phyloP scores from a whole-genome alignment of 306 rosid genomes.

The Amphicarpaea edgeworthii region DNA sequence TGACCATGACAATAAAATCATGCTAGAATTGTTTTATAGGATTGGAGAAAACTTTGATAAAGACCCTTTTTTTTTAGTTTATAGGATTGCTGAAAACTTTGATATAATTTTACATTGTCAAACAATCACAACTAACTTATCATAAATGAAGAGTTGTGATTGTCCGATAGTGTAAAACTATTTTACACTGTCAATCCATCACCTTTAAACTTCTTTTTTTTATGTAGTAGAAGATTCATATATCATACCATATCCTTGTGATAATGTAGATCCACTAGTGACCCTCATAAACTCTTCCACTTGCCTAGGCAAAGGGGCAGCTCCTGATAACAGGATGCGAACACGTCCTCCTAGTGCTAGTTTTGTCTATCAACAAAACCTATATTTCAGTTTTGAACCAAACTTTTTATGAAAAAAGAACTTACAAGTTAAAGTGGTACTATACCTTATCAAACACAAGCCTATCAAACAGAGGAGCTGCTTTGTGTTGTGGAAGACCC shows the following conservation, averaged over 20 bases:
- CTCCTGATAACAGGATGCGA: conserved; percentile 80
- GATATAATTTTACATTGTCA: too few species aligned
- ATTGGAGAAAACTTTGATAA: too few species aligned
- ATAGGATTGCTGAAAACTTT: too few species aligned
- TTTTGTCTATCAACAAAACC: conserved; percentile 61
- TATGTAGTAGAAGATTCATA: conserved; percentile 24
- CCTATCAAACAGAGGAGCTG: conserved; percentile 85
- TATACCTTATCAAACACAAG: conserved; percentile 82
- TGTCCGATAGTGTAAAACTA: too few species aligned
- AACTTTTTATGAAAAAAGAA: neutral
- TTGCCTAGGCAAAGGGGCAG: conserved; percentile 85
- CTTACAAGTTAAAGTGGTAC: conserved; percentile 18
- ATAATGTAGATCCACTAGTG: conserved; percentile 73
- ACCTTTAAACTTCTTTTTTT: too few species aligned
- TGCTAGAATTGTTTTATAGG: conserved; percentile 6
- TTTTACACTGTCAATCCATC: too few species aligned
- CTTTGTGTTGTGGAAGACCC: conserved; percentile 79
- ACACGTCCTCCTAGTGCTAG: conserved; percentile 83
- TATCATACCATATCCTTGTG: conserved; percentile 89
- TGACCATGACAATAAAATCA: neutral
- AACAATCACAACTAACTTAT: too few species aligned
- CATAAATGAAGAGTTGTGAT: too few species aligned
- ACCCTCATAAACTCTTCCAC: conserved; percentile 91
- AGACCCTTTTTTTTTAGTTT: too few species aligned
- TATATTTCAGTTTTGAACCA: conserved; percentile 22